Base-by-base conservation (phyloP, 1,284 basidiomycete species). In the Dichomitus squalens region DNA sequence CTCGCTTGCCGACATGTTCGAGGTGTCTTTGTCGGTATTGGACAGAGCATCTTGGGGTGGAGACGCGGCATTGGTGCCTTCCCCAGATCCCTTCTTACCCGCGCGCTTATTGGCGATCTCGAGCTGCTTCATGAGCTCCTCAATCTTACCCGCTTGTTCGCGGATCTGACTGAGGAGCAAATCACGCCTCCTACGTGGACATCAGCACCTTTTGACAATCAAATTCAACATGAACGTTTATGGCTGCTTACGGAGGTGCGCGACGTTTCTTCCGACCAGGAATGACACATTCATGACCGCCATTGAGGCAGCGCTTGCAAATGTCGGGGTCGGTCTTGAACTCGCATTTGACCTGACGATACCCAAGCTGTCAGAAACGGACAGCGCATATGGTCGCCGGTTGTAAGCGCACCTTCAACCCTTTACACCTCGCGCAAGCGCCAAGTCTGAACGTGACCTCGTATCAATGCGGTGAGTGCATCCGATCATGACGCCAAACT, bases 211-310 rank as follows among this genome's bases (percentile, higher is more conserved):
- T 0, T 9, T 44, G 41, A 29, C 25, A n/a, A 29, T 9, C 16
- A 4, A 18, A 12, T 11, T 9, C 31, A 21, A 36, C 11, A 3
- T 3, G 43, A 27, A 27, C 25, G 49, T 18, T 12, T 3, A 34
- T 8, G n/a, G 3, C 29, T 7, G 74, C 87, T 69, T 72, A 91
- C 89, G 87, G 89, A 52, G 88, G 88, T n/a, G 86, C 80, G 51
- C 86, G 77, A 56, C 88, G 84, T 64, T 87, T 86, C 72, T 89
- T 90, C 57, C 85, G 78, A n/a, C 87, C 87, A 29, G 88, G 89
- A 49, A 89, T 88, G 41, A 85, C 73, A 64, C 90, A 92, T 53
- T 88, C 86, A 58, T 88, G 82, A 7, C 81, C 80, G 7, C 83
- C 85, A 59, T 81, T 82, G 55, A 81, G 71, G 66, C 88, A 91